phyloP scores from a whole-genome alignment of 345 rosid species.

The Triadica sebifera region DNA sequence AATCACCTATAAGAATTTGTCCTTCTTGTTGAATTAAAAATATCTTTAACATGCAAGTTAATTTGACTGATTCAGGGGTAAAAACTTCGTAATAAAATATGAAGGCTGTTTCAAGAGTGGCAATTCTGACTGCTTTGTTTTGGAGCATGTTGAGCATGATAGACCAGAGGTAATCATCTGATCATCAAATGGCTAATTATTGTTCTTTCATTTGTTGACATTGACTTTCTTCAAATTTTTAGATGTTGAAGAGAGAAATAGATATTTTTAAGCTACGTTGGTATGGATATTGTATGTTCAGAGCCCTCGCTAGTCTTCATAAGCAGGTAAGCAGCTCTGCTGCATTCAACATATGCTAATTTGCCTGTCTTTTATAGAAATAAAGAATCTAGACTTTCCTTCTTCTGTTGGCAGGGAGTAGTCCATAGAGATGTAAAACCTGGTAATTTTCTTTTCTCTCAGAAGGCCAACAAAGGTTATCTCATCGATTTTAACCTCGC shows the following conservation, averaged over 20 bases:
- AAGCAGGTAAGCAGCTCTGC: slow-evolving; percentile 53
- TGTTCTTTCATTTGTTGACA: slow-evolving; percentile 19
- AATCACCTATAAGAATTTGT: background rate
- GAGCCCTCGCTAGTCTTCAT: slow-evolving; percentile 82
- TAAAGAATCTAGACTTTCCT: slow-evolving; percentile 4
- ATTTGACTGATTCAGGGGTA: slow-evolving; percentile 59
- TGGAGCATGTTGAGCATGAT: slow-evolving; percentile 89
- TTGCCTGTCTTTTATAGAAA: background rate
- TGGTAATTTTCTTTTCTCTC: slow-evolving; percentile 90
- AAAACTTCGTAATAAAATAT: slow-evolving; percentile 67
- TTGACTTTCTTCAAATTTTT: slow-evolving; percentile 16
- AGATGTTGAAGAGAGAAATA: slow-evolving; percentile 72
- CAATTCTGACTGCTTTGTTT: slow-evolving; percentile 74
- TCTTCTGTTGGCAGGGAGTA: slow-evolving; percentile 51
- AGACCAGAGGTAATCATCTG: slow-evolving; percentile 69
- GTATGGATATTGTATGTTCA: slow-evolving; percentile 87
- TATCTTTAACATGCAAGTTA: slow-evolving; percentile 3
- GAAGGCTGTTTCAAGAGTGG: slow-evolving; percentile 77
- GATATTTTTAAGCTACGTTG: slow-evolving; percentile 64
- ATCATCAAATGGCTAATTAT: slow-evolving; percentile 4
- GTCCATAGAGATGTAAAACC: slow-evolving; percentile 98
- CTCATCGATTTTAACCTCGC: slow-evolving; percentile 97
- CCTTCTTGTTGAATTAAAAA: background rate
- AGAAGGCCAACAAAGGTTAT: slow-evolving; percentile 70
- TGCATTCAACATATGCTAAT: background rate